phyloP scores from a whole-genome alignment of 2,329 filamentous ascomycete genomes.

The Tricladium varicosporioides region DNA sequence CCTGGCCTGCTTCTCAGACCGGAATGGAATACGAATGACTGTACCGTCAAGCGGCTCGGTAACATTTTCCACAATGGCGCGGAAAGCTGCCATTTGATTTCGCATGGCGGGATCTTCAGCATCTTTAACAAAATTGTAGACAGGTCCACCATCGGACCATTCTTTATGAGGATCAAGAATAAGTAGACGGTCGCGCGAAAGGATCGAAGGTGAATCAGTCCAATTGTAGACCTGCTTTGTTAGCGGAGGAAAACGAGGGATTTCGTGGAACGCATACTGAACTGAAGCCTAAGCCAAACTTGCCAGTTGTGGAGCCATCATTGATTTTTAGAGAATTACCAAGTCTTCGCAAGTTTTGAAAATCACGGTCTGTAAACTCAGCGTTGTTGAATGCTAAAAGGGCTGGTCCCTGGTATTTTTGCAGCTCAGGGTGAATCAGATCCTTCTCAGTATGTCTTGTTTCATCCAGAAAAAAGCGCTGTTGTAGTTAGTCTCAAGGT shows the following conservation, averaged over 20 bases:
- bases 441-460: conserved; percentile 23
- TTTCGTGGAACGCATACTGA: conserved; percentile 27
- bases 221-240: conserved; percentile 35
- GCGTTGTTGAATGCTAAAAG: conserved; percentile 36
- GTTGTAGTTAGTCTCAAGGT: too few species aligned
- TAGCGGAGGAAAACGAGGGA: background rate
- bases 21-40: conserved; percentile 36
- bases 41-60: conserved; percentile 29
- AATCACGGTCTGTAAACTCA: conserved; percentile 31
- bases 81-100: conserved; percentile 34
- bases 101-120: conserved; percentile 23
- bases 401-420: conserved; percentile 35
- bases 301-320: conserved; percentile 34
- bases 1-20: conserved; percentile 27
- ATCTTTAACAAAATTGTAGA: conserved; percentile 33
- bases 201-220: conserved; percentile 37
- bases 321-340: conserved; percentile 34
- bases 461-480: conserved; percentile 31
- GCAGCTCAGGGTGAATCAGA: conserved; percentile 29
- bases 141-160: conserved; percentile 34
- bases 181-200: conserved; percentile 31
- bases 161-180: conserved; percentile 36
- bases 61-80: conserved; percentile 20
- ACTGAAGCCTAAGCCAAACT: conserved; percentile 38
- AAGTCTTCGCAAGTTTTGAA: conserved; percentile 30